Conservation (phyloP, 2,329 filamentous ascomycete species). For the Verticillium nonalfalfae region DNA sequence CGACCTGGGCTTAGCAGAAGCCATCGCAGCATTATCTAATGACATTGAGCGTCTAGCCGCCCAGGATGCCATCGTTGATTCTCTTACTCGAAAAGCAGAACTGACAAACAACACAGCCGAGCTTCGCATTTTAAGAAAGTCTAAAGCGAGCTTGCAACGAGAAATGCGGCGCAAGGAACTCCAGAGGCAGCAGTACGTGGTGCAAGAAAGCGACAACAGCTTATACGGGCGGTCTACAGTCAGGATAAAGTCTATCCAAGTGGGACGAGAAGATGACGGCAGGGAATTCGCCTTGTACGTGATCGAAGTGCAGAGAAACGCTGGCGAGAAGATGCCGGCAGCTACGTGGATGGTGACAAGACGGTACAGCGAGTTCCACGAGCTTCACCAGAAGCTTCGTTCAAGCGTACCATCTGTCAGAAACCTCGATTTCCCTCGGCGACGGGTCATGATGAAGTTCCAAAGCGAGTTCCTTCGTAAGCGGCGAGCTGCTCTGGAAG, state of each 20-base stretch:
- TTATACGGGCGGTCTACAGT: slow-evolving; percentile 87
- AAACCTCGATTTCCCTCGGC: slow-evolving; percentile 83
- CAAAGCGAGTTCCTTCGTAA: slow-evolving; percentile 95
- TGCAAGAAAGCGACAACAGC: slow-evolving; percentile 97
- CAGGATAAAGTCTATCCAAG: slow-evolving; percentile 86
- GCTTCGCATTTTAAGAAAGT: slow-evolving; percentile 85
- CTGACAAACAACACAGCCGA: slow-evolving; percentile 96
- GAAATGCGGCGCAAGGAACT: slow-evolving; percentile 93
- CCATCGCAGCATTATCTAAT: slow-evolving; percentile 78
- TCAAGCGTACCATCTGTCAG: slow-evolving; percentile 81
- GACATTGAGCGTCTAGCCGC: slow-evolving; percentile 85
- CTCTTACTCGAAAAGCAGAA: slow-evolving; percentile 87
- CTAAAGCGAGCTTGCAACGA: slow-evolving; percentile 84
- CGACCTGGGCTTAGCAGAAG: slow-evolving; percentile 87
- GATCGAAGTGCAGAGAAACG: slow-evolving; percentile 83
- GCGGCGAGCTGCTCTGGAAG: slow-evolving; percentile 74
- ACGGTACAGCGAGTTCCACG: slow-evolving; percentile 94
- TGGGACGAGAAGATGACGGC: slow-evolving; percentile 85
- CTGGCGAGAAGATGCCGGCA: slow-evolving; percentile 94
- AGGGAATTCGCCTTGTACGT: slow-evolving; percentile 92
- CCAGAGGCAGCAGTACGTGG: slow-evolving; percentile 91
- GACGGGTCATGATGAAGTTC: slow-evolving; percentile 91
- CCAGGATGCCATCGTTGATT: slow-evolving; percentile 88
- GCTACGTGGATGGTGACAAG: slow-evolving; percentile 90
- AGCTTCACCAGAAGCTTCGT: slow-evolving; percentile 84